Evolutionary conservation across 2,329 filamentous ascomycete species (phyloP), one percentile per base, ranked within the genome.

Genomic region (Tolypocladium tropicale): DNA sequence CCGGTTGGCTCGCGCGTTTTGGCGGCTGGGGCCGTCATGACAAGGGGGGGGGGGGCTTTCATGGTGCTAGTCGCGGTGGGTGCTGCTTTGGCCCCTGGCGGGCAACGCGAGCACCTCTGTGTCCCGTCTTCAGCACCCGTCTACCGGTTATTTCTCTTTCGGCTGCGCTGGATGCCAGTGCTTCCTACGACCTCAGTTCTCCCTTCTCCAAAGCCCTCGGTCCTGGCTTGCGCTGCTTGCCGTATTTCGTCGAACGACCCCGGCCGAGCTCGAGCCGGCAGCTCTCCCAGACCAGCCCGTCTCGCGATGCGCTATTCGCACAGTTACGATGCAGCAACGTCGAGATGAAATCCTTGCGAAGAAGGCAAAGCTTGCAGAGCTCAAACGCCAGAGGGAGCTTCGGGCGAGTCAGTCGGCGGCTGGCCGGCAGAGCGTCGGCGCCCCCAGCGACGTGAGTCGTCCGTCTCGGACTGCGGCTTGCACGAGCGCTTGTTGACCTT

Each of bases 271-370:
- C 33, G n/a, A 28, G 37, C 16, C 37, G 14, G 6, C n/a, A 6
- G 48, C 53, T 53, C 56, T 55, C 59, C 55, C 60, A 55, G 52
- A 57, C 59, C 57, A 58, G 57, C 57, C 57, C 59, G 65, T 71
- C 72, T 69, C 73, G 76, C 70, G 57, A 81, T 81, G 79, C 74
- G 76, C 72, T 67, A 72, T 65, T 68, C 65, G 65, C 69, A 64
- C 67, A 60, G 67, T 59, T 72, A 75, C 67, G 63, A 86, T 87
- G 79, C 84, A 87, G 75, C 86, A 92, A 79, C 88, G 92, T 66
- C 88, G 90, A 77, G 91, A 96, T 78, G 94, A 99, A 78, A 96
- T 99, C 64, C 78, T 94, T 65, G 92, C 91, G 64, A 99, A 99
- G 77, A 93, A 90, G 78, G 93, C 92, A 60, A 96, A 94, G 79